Conservation (phyloP, 768 basidiomycete genomes). For the Kwoniella bestiolae region DNA sequence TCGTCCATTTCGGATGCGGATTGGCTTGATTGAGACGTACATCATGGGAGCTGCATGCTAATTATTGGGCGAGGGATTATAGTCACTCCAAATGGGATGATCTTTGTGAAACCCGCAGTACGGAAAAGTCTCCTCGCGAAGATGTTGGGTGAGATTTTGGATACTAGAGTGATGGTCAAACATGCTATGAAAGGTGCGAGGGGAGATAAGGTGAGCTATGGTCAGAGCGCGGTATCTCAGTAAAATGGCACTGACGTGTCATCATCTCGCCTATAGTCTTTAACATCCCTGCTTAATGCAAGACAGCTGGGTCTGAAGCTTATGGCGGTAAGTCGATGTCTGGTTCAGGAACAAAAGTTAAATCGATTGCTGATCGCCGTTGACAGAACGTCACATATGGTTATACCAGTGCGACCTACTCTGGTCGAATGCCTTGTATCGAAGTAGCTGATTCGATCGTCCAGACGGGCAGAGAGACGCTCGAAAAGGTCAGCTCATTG, state of each 20-base stretch:
- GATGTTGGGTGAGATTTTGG: constrained; percentile 89
- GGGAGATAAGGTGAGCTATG: constrained; percentile 69
- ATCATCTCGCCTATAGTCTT: constrained; percentile 65
- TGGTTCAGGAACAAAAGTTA: no score
- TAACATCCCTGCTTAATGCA: constrained; percentile 79
- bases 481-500: constrained; percentile 73
- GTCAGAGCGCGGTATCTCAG: not conserved
- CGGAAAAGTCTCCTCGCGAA: constrained; percentile 83
- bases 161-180: constrained; percentile 97
- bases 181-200: constrained; percentile 86
- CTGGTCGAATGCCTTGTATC: constrained; percentile 96
- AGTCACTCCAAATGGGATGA: constrained; percentile 95
- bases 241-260: constrained; percentile 5
- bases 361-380: not conserved
- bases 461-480: constrained; percentile 90
- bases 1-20: no score
- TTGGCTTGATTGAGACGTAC: no score
- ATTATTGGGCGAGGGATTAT: no score
- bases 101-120: constrained; percentile 85
- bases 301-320: constrained; percentile 92
- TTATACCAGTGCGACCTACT: constrained; percentile 91
- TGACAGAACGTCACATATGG: constrained; percentile 73
- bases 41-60: no score
- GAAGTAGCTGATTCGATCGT: constrained; percentile 99
- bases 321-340: constrained; percentile 78